Conservation (phyloP, 1,284 basidiomycete species). For the Cerrena zonata region DNA sequence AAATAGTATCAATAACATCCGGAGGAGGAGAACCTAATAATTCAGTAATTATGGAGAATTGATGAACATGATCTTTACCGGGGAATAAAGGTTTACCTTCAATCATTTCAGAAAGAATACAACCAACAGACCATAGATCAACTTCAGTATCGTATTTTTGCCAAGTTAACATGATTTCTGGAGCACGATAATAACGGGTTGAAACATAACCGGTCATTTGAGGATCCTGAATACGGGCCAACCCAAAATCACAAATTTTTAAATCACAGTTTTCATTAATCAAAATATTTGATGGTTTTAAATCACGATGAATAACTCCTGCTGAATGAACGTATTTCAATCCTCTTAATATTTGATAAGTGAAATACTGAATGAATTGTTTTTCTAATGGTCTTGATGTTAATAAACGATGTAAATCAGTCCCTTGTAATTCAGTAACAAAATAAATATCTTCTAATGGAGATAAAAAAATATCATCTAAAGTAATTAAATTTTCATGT, state of each 20-base stretch:
- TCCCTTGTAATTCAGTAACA: constrained; percentile 97
- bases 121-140: constrained; percentile 98
- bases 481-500: constrained; percentile 82
- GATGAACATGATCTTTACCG: constrained; percentile 98
- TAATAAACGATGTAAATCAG: constrained; percentile 93
- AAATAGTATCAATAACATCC: constrained; percentile 98
- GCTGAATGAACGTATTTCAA: constrained; percentile 99
- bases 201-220: constrained; percentile 99
- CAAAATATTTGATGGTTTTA: constrained; percentile 99
- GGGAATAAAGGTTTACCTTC: constrained; percentile 99
- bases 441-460: constrained; percentile 98
- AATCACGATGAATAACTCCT: constrained; percentile 96
- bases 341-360: constrained; percentile 98
- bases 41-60: constrained; percentile 99
- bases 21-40: constrained; percentile 95
- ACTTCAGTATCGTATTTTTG: constrained; percentile 99
- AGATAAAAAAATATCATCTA: constrained; percentile 98
- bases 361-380: constrained; percentile 99
- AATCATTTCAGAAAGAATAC: constrained; percentile 99
- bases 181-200: constrained; percentile 96
- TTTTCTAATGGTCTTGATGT: constrained; percentile 97
- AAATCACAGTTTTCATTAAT: constrained; percentile 99
- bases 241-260: constrained; percentile 98
- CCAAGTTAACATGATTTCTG: constrained; percentile 99
- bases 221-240: constrained; percentile 93